Evolutionary conservation across 768 basidiomycete species (phyloP).

Genomic region (Scleroderma citrinum): DNA sequence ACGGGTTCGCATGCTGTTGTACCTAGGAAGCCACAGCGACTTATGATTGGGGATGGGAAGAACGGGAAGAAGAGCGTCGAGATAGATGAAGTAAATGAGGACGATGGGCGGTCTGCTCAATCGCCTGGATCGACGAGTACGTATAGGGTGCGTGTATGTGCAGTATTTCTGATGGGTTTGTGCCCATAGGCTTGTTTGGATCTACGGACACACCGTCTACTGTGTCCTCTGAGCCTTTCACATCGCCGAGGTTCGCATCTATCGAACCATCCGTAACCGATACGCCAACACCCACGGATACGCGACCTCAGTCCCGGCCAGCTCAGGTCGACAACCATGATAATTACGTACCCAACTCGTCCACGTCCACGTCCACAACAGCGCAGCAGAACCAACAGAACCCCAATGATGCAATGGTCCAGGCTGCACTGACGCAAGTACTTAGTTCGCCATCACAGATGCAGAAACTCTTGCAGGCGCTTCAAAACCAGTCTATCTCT

Average conservation of each 20-base stretch:
- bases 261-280: slow-evolving; percentile 19
- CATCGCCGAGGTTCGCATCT: slow-evolving; percentile 22
- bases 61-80: slow-evolving; percentile 32
- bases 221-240: slow-evolving; percentile 28
- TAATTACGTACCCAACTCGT: slow-evolving; percentile 10
- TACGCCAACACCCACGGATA: slow-evolving; percentile 7
- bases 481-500: slow-evolving; percentile 25
- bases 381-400: slow-evolving; percentile 7
- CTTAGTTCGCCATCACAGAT: slow-evolving; percentile 47
- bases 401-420: slow-evolving; percentile 42
- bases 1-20: slow-evolving; percentile 39
- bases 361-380: slow-evolving; percentile 3
- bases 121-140: slow-evolving; percentile 11
- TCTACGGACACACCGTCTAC: slow-evolving; percentile 43
- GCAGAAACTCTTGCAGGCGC: slow-evolving; percentile 48
- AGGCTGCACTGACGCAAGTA: slow-evolving; percentile 47
- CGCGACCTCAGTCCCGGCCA: slow-evolving; percentile 5
- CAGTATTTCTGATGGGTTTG: background rate
- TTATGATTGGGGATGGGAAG: slow-evolving; percentile 61
- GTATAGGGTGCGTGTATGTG: slow-evolving; percentile 2
- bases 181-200: slow-evolving; percentile 35
- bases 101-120: slow-evolving; percentile 28
- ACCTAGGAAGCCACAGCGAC: slow-evolving; percentile 43
- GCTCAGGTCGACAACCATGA: slow-evolving; percentile 7
- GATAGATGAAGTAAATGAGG: slow-evolving; percentile 35